These are phyloP conservation scores for Diaporthe citri DNA, from an alignment of 2,329 filamentous ascomycete genomes.

Conservation along the genomic window DNA sequence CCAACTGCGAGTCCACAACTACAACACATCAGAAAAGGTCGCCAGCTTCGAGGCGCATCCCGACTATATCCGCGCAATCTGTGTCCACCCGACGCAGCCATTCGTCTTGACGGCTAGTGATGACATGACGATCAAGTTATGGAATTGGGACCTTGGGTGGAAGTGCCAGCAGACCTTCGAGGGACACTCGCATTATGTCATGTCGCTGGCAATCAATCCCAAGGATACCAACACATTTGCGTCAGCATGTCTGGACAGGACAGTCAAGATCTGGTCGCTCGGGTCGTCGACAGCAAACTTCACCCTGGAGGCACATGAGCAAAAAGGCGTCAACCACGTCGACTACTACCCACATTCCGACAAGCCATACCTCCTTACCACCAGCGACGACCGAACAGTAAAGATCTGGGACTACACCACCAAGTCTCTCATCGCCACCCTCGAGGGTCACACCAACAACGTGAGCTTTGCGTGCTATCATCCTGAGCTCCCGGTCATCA, in stretches of 20 bases:
- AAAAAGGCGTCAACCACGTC: conserved; percentile 97
- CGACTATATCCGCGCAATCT: conserved; percentile 97
- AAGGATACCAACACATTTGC: conserved; percentile 95
- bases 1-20: conserved; percentile 91
- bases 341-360: conserved; percentile 86
- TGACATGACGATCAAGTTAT: conserved; percentile 98
- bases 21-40: conserved; percentile 99
- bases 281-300: conserved; percentile 96
- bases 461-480: conserved; percentile 99
- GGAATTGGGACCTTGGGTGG: conserved; percentile 99
- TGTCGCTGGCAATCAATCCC: conserved; percentile 96
- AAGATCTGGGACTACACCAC: conserved; percentile 99
- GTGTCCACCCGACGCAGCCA: conserved; percentile 93
- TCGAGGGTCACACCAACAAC: conserved; percentile 97
- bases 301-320: conserved; percentile 96
- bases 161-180: conserved; percentile 83
- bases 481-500: conserved; percentile 95
- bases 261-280: conserved; percentile 97
- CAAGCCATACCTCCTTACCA: conserved; percentile 88
- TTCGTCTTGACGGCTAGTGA: conserved; percentile 96
- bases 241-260: conserved; percentile 94
- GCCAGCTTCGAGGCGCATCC: conserved; percentile 97
- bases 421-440: conserved; percentile 94
- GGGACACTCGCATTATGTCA: conserved; percentile 93
- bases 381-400: conserved; percentile 74